phyloP scores from a whole-genome alignment of 306 rosid genomes.

The Hippophae gyantsensis region DNA sequence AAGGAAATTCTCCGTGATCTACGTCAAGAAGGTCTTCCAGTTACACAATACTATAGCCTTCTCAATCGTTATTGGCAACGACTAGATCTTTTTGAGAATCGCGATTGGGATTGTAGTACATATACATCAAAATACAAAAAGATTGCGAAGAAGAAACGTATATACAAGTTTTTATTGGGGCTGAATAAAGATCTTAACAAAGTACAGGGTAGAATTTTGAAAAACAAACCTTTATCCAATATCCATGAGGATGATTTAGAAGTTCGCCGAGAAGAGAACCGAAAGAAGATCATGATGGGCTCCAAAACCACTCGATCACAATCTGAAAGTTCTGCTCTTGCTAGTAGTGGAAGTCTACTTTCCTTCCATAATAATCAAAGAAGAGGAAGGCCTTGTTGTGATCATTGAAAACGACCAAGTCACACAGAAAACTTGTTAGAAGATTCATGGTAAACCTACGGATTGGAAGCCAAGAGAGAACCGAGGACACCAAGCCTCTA shows the following conservation, averaged over 20 bases:
- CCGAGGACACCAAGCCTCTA: neutral
- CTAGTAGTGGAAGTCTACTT: no score
- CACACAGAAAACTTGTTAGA: neutral
- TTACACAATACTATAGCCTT: constrained; percentile 1
- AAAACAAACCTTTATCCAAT: neutral
- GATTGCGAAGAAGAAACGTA: neutral
- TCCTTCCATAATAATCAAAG: neutral
- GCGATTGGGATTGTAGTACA: neutral
- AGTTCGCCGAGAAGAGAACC: neutral
- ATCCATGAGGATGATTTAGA: neutral
- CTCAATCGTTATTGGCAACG: constrained; percentile 10
- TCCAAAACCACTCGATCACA: neutral
- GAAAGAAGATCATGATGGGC: neutral
- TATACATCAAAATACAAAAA: neutral
- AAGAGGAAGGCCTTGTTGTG: constrained; percentile 1
- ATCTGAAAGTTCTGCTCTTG: neutral
- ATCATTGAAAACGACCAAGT: neutral
- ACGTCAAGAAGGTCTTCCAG: neutral
- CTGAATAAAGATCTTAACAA: neutral
- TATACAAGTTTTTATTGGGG: neutral
- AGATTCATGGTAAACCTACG: constrained; percentile 3
- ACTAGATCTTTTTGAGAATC: neutral
- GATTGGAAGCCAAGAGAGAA: neutral
- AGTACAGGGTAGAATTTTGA: neutral
- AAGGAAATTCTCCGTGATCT: neutral